Conservation (phyloP, 2,329 filamentous ascomycete genomes). For the Diaporthe sp. region DNA sequence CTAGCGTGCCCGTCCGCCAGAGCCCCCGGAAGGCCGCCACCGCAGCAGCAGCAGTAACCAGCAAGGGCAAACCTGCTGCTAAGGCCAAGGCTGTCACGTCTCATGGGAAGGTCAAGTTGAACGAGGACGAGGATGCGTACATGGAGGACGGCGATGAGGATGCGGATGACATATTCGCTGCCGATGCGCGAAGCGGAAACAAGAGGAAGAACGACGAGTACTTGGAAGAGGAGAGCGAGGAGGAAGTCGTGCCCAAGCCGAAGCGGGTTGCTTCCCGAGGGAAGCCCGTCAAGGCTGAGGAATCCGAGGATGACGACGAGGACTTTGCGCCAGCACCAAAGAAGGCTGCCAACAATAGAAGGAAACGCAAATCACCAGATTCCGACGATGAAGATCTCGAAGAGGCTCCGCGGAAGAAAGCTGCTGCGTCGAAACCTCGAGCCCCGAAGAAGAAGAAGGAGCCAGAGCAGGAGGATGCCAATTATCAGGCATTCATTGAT, state of each 20-base stretch:
- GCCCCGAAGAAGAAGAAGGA: conserved; percentile 75
- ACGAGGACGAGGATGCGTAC: conserved; percentile 70
- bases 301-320: conserved; percentile 53
- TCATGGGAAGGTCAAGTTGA: conserved; percentile 56
- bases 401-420: conserved; percentile 61
- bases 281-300: conserved; percentile 51
- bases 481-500: conserved; percentile 87
- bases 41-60: conserved; percentile 44
- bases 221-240: conserved; percentile 79
- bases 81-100: conserved; percentile 56
- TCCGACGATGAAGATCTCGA: conserved; percentile 39
- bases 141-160: conserved; percentile 79
- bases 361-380: conserved; percentile 41
- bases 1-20: conserved; percentile 60
- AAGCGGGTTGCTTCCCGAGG: conserved; percentile 68
- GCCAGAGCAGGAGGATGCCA: conserved; percentile 75
- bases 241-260: conserved; percentile 52
- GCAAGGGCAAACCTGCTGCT: conserved; percentile 46
- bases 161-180: conserved; percentile 88
- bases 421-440: conserved; percentile 70
- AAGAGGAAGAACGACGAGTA: conserved; percentile 83
- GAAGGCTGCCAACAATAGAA: conserved; percentile 50
- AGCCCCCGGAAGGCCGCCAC: conserved; percentile 60
- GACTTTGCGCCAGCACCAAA: conserved; percentile 47
- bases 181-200: conserved; percentile 75